Evolutionary conservation across 192 early-diverging fungal species (phyloP), one percentile per base, ranked within the genome.

Genomic region (Entomortierella beljakovae): DNA sequence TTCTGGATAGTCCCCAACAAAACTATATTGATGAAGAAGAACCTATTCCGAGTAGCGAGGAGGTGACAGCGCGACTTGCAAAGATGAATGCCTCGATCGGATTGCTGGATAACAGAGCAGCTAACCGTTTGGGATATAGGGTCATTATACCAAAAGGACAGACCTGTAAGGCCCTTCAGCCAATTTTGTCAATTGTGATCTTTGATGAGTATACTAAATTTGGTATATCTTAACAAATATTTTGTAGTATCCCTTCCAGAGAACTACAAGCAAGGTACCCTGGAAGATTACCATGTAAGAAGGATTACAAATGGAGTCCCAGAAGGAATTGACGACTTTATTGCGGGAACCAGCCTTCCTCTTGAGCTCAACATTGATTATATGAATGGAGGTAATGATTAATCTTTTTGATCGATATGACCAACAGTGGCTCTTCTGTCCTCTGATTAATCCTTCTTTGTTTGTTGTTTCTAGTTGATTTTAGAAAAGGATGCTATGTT

Each of bases 401-500:
- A 23, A 49, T 11, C 20, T 6, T 22, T 53, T 35, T 11, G 43
- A 46, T 46, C 5, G n/a, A n/a, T n/a, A n/a, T n/a, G n/a, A n/a
- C n/a, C n/a, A n/a, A n/a, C n/a, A n/a, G n/a, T 18, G 8, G 29
- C 31, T 60, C 2, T 2, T 46, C 43, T 46, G 43, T 10, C 20
- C 20, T 46, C 15, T 46, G 13, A 5, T 46, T 3, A 46, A 2
- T 46, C 43, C 6, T 29, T 37, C 8, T 43, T 25, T 55, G 18
- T 55, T 16, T 33, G n/a, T 58, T 48, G 13, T 35, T 3, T 28
- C 32, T 65, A 94, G 95, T 99, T 57, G 94, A 98, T 81, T 99
- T 98, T 84, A 84, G 87, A 60, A 99, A 99, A 84, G 98, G 98
- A 2, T 99, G 98, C 82, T 99, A 99, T 68, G 89, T 98, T 31